Evolutionary conservation across 768 basidiomycete species (phyloP), one percentile per base, ranked within the genome.

Genomic region (Tephrocybe rancida): DNA sequence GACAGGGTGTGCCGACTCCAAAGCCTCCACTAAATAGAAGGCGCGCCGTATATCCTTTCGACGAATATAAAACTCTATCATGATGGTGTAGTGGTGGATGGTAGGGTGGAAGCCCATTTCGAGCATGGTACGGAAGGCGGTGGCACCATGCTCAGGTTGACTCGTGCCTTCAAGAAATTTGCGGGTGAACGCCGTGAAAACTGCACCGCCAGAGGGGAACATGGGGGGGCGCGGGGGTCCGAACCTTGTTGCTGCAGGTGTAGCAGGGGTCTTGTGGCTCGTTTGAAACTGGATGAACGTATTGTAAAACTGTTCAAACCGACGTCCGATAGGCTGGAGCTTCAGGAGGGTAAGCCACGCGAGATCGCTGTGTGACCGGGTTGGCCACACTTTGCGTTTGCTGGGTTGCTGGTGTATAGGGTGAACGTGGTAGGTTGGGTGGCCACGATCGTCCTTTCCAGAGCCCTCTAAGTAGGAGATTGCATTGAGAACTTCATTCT

Each of bases 161-260:
- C 55, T 58, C 3, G 61, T 46, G 4, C 58, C 49, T 46, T 73
- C 4, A 16, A 37, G 72, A 59, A 83, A 69, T 30, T 69, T 64
- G 35, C 87, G 65, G 62, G 88, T 88, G 0, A 82, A n/a, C n/a
- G n/a, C 76, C 1, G 73, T 80, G 61, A 88, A 89, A 1, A 75
- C 68, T 5, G 65, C 57, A 2, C 63, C 50, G 34, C 61, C 57
- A 9, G 69, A 62, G 5, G 30, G 67, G 60, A 27, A 64, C 58
- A 55, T 18, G 70, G 74, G 67, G 68, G 11, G 63, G 56, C 16
- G 71, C 57, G 5, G 35, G 35, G 35, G 5, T 16, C 8, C 35
- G 10, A 37, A 37, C 14, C 35, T 49, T 56, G 43, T 48, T n/a
- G n/a, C n/a, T n/a, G n/a, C n/a, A n/a, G n/a, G n/a, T n/a, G n/a